These are phyloP conservation scores for Chaetomiaceae sp. DNA, from an alignment of 2,329 filamentous ascomycete genomes.

Conservation along the genomic window DNA sequence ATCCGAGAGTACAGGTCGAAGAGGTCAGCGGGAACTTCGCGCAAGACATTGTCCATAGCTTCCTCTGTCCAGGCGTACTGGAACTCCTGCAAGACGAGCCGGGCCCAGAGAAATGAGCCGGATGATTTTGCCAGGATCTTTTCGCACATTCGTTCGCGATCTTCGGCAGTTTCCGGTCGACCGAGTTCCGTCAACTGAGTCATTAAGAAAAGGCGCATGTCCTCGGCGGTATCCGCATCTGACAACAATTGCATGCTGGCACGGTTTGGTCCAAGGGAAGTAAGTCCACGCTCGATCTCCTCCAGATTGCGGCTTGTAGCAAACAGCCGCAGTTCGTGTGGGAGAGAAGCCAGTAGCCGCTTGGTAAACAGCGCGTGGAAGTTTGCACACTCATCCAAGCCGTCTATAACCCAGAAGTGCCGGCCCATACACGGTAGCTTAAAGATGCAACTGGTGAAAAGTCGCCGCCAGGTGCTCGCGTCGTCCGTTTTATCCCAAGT, in stretches of 20 bases:
- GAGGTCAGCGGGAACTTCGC: constrained; percentile 28
- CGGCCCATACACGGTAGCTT: constrained; percentile 16
- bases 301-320: constrained; percentile 29
- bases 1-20: constrained; percentile 28
- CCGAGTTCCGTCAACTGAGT: constrained; percentile 23
- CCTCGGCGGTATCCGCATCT: constrained; percentile 24
- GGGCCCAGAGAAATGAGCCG: constrained; percentile 33
- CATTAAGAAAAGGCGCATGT: constrained; percentile 28
- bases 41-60: constrained; percentile 28
- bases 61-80: constrained; percentile 29
- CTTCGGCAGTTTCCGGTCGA: constrained; percentile 15
- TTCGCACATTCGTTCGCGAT: constrained; percentile 24
- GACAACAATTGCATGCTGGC: constrained; percentile 18
- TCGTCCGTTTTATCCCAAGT: constrained; percentile 27
- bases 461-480: constrained; percentile 25
- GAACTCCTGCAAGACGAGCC: constrained; percentile 32
- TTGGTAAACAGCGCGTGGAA: constrained; percentile 23
- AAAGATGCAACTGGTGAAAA: constrained; percentile 29
- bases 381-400: constrained; percentile 30
- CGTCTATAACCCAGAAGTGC: constrained; percentile 33
- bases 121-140: constrained; percentile 30
- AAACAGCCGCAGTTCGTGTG: constrained; percentile 27
- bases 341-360: constrained; percentile 19
- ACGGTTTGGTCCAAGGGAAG: constrained; percentile 17
- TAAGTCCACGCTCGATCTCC: constrained; percentile 28